These are phyloP conservation scores for Pichia sp. DNA, from an alignment of 1,139 yeast species.

Conservation along the genomic window DNA sequence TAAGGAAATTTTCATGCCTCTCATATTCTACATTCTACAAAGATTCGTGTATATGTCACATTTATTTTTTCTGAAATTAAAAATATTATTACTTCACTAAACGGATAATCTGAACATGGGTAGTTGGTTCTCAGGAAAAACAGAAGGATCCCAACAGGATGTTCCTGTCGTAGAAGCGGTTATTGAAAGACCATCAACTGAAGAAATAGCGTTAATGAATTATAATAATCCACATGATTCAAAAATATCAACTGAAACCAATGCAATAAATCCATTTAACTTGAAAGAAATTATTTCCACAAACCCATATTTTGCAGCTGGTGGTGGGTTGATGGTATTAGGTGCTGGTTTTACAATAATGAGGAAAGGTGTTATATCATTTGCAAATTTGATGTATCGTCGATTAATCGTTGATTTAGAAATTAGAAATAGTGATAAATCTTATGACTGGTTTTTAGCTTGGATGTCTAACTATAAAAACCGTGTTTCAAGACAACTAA, in stretches of 20 bases:
- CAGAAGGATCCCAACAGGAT: not conserved
- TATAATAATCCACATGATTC: conserved; percentile 15
- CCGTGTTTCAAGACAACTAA: conserved; percentile 72
- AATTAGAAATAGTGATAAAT: conserved; percentile 88
- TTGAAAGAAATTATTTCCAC: conserved; percentile 53
- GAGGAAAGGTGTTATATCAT: conserved; percentile 59
- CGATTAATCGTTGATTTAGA: conserved; percentile 88
- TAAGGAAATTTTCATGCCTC: no score
- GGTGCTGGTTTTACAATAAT: conserved; percentile 84
- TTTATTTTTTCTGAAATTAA: no score
- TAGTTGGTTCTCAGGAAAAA: conserved; percentile 7
- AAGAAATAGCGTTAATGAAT: conserved; percentile 17
- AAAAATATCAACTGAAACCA: not conserved
- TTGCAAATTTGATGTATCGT: conserved; percentile 66
- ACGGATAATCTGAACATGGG: no score
- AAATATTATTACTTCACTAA: no score
- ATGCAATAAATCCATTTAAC: conserved; percentile 28
- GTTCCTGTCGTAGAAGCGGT: conserved; percentile 11
- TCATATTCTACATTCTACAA: no score
- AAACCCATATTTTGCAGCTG: conserved; percentile 94
- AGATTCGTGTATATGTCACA: no score
- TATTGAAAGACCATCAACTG: conserved; percentile 16
- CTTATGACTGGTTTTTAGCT: conserved; percentile 89
- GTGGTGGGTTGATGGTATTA: conserved; percentile 91
- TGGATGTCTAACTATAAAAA: conserved; percentile 89